Percentiles rank a stretch among this genome's conserved stretches.
These are phyloP conservation scores for Scalesia atractyloides DNA, from an alignment of 129 eudicot genomes.

Conservation along the genomic window DNA sequence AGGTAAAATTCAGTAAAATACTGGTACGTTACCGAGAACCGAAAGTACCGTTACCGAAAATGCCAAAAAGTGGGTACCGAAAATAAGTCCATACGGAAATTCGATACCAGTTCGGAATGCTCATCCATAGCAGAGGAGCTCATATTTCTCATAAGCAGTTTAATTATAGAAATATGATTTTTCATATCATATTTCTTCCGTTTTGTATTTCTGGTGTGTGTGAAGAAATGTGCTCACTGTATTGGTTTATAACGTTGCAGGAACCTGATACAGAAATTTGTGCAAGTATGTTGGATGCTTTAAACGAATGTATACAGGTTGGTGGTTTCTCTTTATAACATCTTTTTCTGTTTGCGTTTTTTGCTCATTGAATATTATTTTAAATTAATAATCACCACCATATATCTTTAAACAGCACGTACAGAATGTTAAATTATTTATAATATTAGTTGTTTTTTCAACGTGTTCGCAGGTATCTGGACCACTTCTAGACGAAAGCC, in stretches of 20 bases:
- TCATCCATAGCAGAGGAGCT: too few relatives aligned
- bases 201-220: background rate
- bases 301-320: constrained; percentile 95
- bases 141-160: too few relatives aligned
- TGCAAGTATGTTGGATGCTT: constrained; percentile 92
- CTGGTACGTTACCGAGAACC: too few relatives aligned
- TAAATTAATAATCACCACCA: background rate
- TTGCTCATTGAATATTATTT: too few relatives aligned
- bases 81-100: too few relatives aligned
- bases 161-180: too few relatives aligned
- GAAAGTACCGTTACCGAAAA: too few relatives aligned
- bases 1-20: too few relatives aligned
- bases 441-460: background rate
- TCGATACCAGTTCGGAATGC: too few relatives aligned
- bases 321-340: constrained; percentile 20
- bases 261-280: constrained; percentile 98
- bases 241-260: constrained; percentile 43
- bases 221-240: constrained; percentile 23
- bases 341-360: background rate
- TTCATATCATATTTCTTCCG: too few relatives aligned
- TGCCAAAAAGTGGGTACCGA: too few relatives aligned
- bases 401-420: background rate
- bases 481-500: constrained; percentile 76
- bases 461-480: constrained; percentile 72
- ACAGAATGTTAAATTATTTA: background rate